Percentiles rank a stretch among this genome's conserved stretches.
phyloP scores from a whole-genome alignment of 305 asterid genomes.

The Fraxinus sp. region DNA sequence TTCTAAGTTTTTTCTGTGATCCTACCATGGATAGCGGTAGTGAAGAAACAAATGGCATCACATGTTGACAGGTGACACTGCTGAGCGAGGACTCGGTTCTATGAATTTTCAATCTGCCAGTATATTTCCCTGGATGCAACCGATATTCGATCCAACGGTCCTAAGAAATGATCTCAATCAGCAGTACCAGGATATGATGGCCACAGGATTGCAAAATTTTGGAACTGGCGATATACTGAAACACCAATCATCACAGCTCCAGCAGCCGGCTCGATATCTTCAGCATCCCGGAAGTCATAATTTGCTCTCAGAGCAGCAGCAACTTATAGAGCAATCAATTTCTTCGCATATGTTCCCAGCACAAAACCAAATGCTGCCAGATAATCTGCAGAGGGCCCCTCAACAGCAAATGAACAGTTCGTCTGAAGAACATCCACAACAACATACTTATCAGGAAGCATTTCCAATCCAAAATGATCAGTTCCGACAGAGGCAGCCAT shows the following conservation, averaged over 20 bases:
- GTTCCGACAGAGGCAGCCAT: slow-evolving; percentile 63
- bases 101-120: slow-evolving; percentile 66
- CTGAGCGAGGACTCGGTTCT: slow-evolving; percentile 70
- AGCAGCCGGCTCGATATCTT: slow-evolving; percentile 65
- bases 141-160: slow-evolving; percentile 64
- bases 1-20: background rate
- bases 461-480: slow-evolving; percentile 56
- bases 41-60: slow-evolving; percentile 69
- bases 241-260: slow-evolving; percentile 70
- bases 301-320: slow-evolving; percentile 53
- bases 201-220: slow-evolving; percentile 64
- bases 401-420: slow-evolving; percentile 44
- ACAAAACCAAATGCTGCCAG: slow-evolving; percentile 50
- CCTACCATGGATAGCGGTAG: slow-evolving; percentile 51
- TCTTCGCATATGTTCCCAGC: slow-evolving; percentile 41
- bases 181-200: slow-evolving; percentile 78
- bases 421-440: slow-evolving; percentile 45
- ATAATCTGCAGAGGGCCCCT: slow-evolving; percentile 44
- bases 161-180: slow-evolving; percentile 65
- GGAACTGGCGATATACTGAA: slow-evolving; percentile 59
- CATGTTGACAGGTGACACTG: slow-evolving; percentile 76
- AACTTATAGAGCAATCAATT: slow-evolving; percentile 32
- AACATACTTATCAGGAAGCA: slow-evolving; percentile 54
- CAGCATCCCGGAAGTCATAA: slow-evolving; percentile 55
- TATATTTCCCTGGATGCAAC: slow-evolving; percentile 84